A percentile compares a stretch with the other conserved stretches of the same genome.
These are phyloP conservation scores for Epichloe sp. DNA, from an alignment of 2,329 filamentous ascomycete species.

Conservation along the genomic window DNA sequence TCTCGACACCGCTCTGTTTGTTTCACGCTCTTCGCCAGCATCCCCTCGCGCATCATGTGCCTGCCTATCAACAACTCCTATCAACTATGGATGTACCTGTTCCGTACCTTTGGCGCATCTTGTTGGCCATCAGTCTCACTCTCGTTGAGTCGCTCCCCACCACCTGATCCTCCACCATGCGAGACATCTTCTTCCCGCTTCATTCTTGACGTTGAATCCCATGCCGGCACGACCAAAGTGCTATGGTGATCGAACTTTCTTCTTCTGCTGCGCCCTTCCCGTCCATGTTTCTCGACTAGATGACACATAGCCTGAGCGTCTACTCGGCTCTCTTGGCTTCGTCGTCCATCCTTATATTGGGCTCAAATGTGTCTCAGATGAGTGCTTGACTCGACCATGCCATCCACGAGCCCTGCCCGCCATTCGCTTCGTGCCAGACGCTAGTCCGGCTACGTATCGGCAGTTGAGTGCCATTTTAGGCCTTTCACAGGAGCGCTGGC, in stretches of 20 bases:
- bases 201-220: background rate
- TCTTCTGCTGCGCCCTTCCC: background rate
- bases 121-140: background rate
- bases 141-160: background rate
- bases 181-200: background rate
- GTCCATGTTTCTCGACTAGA: background rate
- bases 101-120: background rate
- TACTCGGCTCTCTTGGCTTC: background rate
- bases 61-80: background rate
- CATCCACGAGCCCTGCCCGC: conserved; percentile 5
- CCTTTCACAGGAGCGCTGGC: background rate
- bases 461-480: conserved; percentile 3
- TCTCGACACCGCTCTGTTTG: background rate
- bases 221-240: background rate
- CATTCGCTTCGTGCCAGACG: conserved; percentile 6
- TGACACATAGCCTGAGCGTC: background rate
- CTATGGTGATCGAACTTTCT: background rate
- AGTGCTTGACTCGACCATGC: conserved; percentile 9
- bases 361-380: conserved; percentile 14
- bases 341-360: conserved; percentile 7
- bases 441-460: conserved; percentile 3
- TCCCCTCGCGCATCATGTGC: background rate
- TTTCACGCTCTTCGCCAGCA: background rate
- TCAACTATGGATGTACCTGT: background rate
- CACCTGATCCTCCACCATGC: background rate